These are phyloP conservation scores for Backusella luteola DNA, from an alignment of 192 early-diverging fungal species.

Conservation along the genomic window DNA sequence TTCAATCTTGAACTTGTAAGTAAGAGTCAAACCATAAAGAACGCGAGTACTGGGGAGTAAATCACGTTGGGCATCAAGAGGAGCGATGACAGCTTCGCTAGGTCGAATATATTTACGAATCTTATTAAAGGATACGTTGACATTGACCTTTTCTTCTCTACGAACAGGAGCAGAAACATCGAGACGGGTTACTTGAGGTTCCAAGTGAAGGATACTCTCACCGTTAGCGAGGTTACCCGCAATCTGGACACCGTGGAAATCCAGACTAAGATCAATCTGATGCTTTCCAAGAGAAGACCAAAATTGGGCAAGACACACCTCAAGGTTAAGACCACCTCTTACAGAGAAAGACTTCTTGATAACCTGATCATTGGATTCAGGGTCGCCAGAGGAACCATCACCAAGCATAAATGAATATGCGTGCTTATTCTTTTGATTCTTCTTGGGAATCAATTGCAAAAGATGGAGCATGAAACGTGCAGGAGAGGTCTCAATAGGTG, in stretches of 20 bases:
- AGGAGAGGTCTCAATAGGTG: constrained; percentile 48
- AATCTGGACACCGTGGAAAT: constrained; percentile 78
- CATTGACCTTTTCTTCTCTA: constrained; percentile 64
- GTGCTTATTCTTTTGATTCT: constrained; percentile 59
- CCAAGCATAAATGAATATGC: constrained; percentile 56
- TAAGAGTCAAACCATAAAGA: constrained; percentile 72
- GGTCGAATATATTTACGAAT: constrained; percentile 72
- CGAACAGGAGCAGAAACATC: constrained; percentile 71
- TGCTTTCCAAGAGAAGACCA: constrained; percentile 81
- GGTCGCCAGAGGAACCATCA: constrained; percentile 59
- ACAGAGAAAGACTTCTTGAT: constrained; percentile 58
- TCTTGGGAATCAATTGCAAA: constrained; percentile 74
- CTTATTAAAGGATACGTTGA: constrained; percentile 45
- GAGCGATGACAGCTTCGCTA: constrained; percentile 54
- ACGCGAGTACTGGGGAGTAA: constrained; percentile 63
- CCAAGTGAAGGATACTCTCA: constrained; percentile 36
- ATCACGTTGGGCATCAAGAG: constrained; percentile 72
- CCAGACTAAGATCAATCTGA: constrained; percentile 63
- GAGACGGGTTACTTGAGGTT: constrained; percentile 61
- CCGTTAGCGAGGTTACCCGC: constrained; percentile 44
- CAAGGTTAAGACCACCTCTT: constrained; percentile 68
- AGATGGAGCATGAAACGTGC: constrained; percentile 69
- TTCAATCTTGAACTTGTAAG: constrained; percentile 71
- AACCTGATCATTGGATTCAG: constrained; percentile 57
- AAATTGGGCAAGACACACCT: constrained; percentile 83